phyloP scores from a whole-genome alignment of 768 basidiomycete genomes.

The Collybiopsis confluens region DNA sequence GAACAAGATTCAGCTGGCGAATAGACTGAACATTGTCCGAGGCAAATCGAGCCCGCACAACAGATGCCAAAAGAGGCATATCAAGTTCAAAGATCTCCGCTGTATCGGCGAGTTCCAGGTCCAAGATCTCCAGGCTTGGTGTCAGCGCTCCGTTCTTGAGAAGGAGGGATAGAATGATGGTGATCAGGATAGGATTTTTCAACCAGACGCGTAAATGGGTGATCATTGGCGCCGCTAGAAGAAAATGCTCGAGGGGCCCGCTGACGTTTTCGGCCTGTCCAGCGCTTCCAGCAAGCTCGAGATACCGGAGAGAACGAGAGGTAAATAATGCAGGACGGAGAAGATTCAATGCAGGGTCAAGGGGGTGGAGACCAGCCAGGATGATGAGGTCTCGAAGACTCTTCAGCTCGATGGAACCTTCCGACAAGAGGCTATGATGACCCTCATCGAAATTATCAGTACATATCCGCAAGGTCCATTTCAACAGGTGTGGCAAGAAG shows the following conservation, averaged over 20 bases:
- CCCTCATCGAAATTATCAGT: neutral
- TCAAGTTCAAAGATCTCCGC: neutral
- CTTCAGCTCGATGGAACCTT: neutral
- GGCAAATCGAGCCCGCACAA: neutral
- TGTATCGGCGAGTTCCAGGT: neutral
- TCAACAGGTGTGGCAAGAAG: neutral
- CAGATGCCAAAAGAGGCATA: neutral
- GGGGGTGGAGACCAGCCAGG: neutral
- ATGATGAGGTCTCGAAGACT: neutral
- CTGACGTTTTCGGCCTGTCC: neutral
- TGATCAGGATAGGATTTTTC: neutral
- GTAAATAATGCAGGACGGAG: too few relatives aligned
- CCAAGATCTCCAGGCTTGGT: neutral
- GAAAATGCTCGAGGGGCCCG: neutral
- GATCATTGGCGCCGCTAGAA: neutral
- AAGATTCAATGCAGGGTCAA: neutral
- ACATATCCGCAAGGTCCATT: neutral
- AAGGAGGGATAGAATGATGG: neutral
- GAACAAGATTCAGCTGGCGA: neutral
- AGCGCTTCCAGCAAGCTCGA: neutral
- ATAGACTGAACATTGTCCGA: neutral
- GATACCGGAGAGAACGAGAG: neutral
- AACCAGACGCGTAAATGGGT: conserved; percentile 1
- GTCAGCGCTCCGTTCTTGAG: neutral
- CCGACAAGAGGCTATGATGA: neutral